phyloP scores from a whole-genome alignment of 306 rosid genomes.

The Fagus crenata region DNA sequence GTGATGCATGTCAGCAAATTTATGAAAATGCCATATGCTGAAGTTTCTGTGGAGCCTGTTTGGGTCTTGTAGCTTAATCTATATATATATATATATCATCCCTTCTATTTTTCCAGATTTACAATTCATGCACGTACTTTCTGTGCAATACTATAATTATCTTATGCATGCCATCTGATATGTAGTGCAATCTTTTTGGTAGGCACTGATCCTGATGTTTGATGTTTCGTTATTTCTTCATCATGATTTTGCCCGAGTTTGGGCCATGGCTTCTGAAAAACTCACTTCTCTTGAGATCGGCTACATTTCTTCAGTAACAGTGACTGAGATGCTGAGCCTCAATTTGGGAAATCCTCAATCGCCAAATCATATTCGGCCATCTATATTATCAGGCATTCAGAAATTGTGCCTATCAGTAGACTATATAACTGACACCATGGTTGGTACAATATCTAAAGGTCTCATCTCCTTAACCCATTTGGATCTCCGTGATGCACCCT shows the following conservation, averaged over 20 bases:
- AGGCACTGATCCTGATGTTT: slow-evolving; percentile 83
- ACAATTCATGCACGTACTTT: too few relatives aligned
- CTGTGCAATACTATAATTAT: slow-evolving; percentile 7
- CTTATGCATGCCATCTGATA: slow-evolving; percentile 31
- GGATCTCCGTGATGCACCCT: slow-evolving; percentile 91
- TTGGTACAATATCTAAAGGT: slow-evolving; percentile 65
- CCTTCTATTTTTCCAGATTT: neutral
- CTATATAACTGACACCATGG: slow-evolving; percentile 85
- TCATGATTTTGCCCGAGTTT: slow-evolving; percentile 65
- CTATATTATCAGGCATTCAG: slow-evolving; percentile 67
- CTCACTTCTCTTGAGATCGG: slow-evolving; percentile 86
- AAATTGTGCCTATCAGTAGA: slow-evolving; percentile 85
- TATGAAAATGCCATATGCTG: neutral
- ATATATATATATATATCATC: too few relatives aligned
- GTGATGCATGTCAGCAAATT: slow-evolving; percentile 2
- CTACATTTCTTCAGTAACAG: slow-evolving; percentile 73
- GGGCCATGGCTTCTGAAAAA: slow-evolving; percentile 81
- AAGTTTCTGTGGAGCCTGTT: neutral
- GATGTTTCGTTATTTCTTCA: slow-evolving; percentile 77
- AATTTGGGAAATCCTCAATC: slow-evolving; percentile 53
- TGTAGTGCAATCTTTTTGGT: slow-evolving; percentile 28
- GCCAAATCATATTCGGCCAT: slow-evolving; percentile 44
- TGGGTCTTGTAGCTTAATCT: neutral
- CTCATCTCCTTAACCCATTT: slow-evolving; percentile 67
- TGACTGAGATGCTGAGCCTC: slow-evolving; percentile 81